Evolutionary conservation across 371 early-diverging fungal genomes (phyloP).

Genomic region (Catenaria anguillulae): DNA sequence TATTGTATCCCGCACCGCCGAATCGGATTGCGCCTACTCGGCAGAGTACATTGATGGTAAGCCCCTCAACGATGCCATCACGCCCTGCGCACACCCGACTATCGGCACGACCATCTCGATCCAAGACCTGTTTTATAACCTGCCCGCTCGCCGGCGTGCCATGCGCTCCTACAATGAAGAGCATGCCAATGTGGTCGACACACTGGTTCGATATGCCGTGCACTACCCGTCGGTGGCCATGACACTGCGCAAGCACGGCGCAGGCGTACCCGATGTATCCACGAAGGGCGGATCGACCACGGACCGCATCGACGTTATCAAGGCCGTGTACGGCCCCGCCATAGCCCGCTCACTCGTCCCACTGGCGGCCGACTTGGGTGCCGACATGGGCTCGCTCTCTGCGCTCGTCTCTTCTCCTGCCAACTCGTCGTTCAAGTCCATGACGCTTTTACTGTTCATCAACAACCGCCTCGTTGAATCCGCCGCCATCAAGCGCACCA

Average conservation of each 20-base stretch:
- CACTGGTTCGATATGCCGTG: conserved; percentile 75
- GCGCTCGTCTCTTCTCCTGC: conserved; percentile 55
- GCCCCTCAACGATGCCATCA: conserved; percentile 15
- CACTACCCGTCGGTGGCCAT: conserved; percentile 71
- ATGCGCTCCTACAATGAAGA: conserved; percentile 69
- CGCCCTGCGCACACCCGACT: conserved; percentile 29
- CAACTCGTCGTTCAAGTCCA: conserved; percentile 60
- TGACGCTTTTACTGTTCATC: conserved; percentile 77
- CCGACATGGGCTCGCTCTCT: too few relatives aligned
- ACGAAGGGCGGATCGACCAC: conserved; percentile 40
- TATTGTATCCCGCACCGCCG: conserved; percentile 53
- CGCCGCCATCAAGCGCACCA: conserved; percentile 50
- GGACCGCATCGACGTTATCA: conserved; percentile 49
- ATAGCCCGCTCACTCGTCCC: conserved; percentile 62
- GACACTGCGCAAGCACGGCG: conserved; percentile 60
- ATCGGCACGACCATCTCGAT: conserved; percentile 72
- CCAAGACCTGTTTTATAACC: conserved; percentile 86
- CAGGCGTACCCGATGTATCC: conserved; percentile 48
- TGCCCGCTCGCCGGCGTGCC: conserved; percentile 62
- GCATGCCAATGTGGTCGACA: conserved; percentile 68
- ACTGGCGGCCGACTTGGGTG: too few relatives aligned
- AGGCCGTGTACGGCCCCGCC: conserved; percentile 57
- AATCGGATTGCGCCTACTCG: conserved; percentile 43
- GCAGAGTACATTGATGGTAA: conserved; percentile 74
- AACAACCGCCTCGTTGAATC: conserved; percentile 89